Percentiles rank a stretch among this genome's conserved stretches.
phyloP scores from a whole-genome alignment of 2,329 filamentous ascomycete genomes.

The Fusarium caatingaense region DNA sequence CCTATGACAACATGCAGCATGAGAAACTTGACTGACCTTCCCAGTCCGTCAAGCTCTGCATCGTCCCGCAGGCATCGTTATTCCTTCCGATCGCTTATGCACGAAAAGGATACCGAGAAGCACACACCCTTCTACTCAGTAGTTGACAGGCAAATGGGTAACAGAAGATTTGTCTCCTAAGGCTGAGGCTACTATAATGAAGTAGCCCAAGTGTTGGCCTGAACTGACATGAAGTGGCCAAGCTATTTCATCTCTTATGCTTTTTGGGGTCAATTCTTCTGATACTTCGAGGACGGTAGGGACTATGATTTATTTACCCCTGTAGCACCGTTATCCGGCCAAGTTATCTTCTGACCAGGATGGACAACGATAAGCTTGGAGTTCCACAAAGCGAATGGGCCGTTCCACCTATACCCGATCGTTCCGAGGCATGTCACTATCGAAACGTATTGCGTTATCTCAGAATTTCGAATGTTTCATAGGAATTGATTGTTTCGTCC shows the following conservation, averaged over 20 bases:
- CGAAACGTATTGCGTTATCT: background rate
- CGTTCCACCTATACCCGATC: slow-evolving; percentile 7
- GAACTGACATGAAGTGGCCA: background rate
- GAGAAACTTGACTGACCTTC: background rate
- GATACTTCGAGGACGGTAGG: too few relatives aligned
- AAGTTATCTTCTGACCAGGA: background rate
- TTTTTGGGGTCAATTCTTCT: background rate
- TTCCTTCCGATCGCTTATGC: slow-evolving; percentile 7
- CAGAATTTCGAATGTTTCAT: slow-evolving; percentile 1
- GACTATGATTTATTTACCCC: too few relatives aligned
- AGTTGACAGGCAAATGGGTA: background rate
- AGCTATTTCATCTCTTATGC: background rate
- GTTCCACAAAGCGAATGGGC: background rate
- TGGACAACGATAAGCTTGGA: background rate
- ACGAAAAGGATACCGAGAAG: background rate
- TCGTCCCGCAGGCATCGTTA: slow-evolving; percentile 10
- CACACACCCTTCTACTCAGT: slow-evolving; percentile 11
- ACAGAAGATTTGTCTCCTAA: background rate
- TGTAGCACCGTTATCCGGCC: background rate
- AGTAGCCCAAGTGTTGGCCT: background rate
- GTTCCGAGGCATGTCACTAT: slow-evolving; percentile 3
- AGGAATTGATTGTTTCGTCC: slow-evolving; percentile 4
- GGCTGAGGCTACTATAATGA: background rate
- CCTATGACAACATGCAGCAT: background rate
- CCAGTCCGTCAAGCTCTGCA: background rate